Evolutionary conservation across 1,284 basidiomycete species (phyloP).

Genomic region (Ustilago cynodontis): DNA sequence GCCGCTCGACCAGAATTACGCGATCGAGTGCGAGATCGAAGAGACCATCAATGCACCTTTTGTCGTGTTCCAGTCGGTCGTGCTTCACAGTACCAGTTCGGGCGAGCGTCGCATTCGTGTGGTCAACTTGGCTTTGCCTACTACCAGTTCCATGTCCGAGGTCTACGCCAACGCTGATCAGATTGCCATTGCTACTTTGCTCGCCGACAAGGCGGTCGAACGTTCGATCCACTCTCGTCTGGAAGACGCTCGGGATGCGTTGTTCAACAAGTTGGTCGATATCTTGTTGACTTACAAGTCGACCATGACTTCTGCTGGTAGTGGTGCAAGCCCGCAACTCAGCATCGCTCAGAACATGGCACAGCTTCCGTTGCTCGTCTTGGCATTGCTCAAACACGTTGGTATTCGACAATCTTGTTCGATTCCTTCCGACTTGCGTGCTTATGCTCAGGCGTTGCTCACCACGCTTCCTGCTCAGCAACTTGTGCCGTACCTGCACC

Average conservation of each 20-base stretch:
- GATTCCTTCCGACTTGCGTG: conserved; percentile 94
- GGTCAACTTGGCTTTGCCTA: conserved; percentile 90
- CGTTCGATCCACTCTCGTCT: conserved; percentile 85
- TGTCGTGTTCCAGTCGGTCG: conserved; percentile 95
- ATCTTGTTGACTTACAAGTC: conserved; percentile 92
- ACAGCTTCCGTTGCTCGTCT: conserved; percentile 88
- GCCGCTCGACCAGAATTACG: conserved; percentile 95
- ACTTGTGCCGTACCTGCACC: conserved; percentile 92
- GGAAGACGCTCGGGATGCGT: conserved; percentile 91
- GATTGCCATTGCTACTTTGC: conserved; percentile 86
- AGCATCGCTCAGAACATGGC: conserved; percentile 92
- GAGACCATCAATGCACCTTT: conserved; percentile 92
- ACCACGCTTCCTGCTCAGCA: conserved; percentile 91
- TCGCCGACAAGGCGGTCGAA: conserved; percentile 98
- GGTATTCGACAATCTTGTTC: conserved; percentile 94
- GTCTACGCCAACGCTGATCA: conserved; percentile 96
- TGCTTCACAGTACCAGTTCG: conserved; percentile 94
- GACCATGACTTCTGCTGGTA: conserved; percentile 93
- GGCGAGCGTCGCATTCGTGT: conserved; percentile 97
- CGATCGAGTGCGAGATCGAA: conserved; percentile 96
- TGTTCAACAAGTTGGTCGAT: conserved; percentile 90
- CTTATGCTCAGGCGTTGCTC: conserved; percentile 92
- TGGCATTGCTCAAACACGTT: conserved; percentile 94
- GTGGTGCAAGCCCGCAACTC: conserved; percentile 92
- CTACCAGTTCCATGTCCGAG: conserved; percentile 91